Evolutionary conservation across 768 basidiomycete genomes (phyloP).

Genomic region (Lactarius sanguifluus): DNA sequence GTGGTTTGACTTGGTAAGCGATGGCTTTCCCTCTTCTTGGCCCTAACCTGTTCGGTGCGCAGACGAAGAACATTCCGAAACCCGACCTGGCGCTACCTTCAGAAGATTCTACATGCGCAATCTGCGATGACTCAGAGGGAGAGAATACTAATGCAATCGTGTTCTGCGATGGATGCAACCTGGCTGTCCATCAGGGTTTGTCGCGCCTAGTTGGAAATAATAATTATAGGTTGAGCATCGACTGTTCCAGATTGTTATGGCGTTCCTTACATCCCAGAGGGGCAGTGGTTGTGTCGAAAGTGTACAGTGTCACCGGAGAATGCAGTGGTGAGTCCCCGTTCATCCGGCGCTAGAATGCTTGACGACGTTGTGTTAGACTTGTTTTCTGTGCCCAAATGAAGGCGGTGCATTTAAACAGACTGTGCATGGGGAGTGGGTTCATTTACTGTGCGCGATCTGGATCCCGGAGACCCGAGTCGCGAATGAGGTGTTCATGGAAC

Average conservation of each 20-base stretch:
- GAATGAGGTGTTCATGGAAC: conserved; percentile 98
- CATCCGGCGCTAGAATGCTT: not conserved
- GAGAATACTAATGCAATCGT: conserved; percentile 99
- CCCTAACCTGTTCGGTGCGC: conserved; percentile 2
- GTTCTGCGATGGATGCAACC: conserved; percentile 98
- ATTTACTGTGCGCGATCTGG: conserved; percentile 96
- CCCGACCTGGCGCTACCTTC: conserved; percentile 83
- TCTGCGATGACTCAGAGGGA: conserved; percentile 97
- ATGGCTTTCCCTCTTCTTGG: conserved; percentile 21
- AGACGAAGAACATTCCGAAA: conserved; percentile 95
- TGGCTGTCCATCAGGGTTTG: conserved; percentile 98
- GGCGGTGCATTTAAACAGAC: conserved; percentile 99
- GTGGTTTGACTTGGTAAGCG: conserved; percentile 90
- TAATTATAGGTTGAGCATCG: not conserved
- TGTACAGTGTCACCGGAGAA: conserved; percentile 97
- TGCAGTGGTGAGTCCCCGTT: conserved; percentile 69
- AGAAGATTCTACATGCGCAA: conserved; percentile 94
- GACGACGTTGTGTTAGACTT: conserved; percentile 59
- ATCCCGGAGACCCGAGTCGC: conserved; percentile 91
- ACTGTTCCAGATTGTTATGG: conserved; percentile 85
- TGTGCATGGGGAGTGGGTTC: conserved; percentile 88
- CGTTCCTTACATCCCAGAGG: conserved; percentile 98
- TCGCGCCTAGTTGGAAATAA: not conserved
- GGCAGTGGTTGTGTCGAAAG: conserved; percentile 98
- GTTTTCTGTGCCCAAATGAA: conserved; percentile 94